Base-by-base conservation (phyloP, 2,329 filamentous ascomycete genomes). In the Diaporthe longicolla region DNA sequence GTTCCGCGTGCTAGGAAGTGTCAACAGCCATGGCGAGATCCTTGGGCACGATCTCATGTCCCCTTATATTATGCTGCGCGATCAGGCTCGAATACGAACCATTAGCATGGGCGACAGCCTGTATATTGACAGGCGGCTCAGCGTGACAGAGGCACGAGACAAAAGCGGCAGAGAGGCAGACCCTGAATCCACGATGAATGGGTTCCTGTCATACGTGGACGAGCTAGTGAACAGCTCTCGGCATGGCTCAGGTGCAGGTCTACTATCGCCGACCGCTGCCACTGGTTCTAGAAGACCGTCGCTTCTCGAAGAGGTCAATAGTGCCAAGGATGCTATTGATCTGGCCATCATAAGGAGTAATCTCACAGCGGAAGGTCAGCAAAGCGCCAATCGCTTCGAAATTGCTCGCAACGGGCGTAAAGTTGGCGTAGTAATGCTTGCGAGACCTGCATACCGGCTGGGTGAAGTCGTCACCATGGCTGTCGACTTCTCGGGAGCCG, bases 11-110 rank as follows among this genome's bases (percentile, higher is more conserved):
- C 90, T 98, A 69, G 96, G 96, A 54, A 97, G 96, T 78, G 96
- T 99, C 50, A 97, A 97, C 84, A 91, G 91, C 75, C 90, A 95
- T 78, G 96, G 96, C 76, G 94, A 97, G 79, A 93, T 97, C 45
- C 88, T 98, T 19, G 95, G 95, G 1, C 96, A 99, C 82, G 96
- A 99, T 82, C 87, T 99, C 19, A 97, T 98, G 93, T 93, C 92
- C 52, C 97, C 97, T 0, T 98, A 98, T 80, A 94, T 98, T 40
- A 87, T 98, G 70, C 88, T 98, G 58, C 92, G 92, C 72, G 96
- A 98, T 79, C 90, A 94, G 81, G 96, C 97, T 3, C 89, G 89
- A 71, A 90, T 93, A 40, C 89, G 88, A 77, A 87, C 85, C 57
- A 78, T 90, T 58, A 86, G 87, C 57, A 83, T 84, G 77, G 74